phyloP scores from a whole-genome alignment of 805 yeast species.

The Wickerhamiella australiensis region DNA sequence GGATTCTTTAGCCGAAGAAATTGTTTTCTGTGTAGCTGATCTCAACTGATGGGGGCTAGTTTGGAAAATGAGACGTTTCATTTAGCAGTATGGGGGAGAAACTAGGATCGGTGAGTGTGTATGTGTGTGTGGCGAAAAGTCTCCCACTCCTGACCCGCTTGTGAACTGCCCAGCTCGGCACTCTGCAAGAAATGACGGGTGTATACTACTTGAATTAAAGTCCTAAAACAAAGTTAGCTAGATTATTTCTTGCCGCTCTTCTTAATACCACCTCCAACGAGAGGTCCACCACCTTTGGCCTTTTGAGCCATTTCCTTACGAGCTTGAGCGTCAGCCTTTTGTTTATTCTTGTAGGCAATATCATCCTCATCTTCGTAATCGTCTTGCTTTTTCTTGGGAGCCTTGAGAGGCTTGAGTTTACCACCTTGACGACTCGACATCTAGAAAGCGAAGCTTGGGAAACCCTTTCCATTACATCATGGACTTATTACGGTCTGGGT shows the following conservation, averaged over 20 bases:
- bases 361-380: constrained; percentile 73
- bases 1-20: not conserved
- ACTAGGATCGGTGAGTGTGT: no score
- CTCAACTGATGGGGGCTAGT: constrained; percentile 5
- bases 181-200: no score
- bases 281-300: constrained; percentile 82
- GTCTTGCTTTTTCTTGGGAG: constrained; percentile 69
- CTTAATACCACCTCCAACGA: constrained; percentile 91
- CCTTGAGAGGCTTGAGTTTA: constrained; percentile 78
- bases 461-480: not conserved
- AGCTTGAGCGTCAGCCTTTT: constrained; percentile 89
- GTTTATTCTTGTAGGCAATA: constrained; percentile 80
- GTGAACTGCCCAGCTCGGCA: no score
- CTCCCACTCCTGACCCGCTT: not conserved
- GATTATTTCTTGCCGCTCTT: constrained; percentile 36
- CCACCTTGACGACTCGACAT: constrained; percentile 99
- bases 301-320: constrained; percentile 79
- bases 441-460: not conserved
- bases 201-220: not conserved
- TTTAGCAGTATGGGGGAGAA: not conserved
- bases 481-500: constrained; percentile 18
- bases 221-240: not conserved
- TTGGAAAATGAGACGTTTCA: constrained; percentile 3
- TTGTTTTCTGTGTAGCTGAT: not conserved
- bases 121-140: not conserved